Conservation (phyloP, 139 green algal genomes). For the Auxenochlorella pyrenoidosa region DNA sequence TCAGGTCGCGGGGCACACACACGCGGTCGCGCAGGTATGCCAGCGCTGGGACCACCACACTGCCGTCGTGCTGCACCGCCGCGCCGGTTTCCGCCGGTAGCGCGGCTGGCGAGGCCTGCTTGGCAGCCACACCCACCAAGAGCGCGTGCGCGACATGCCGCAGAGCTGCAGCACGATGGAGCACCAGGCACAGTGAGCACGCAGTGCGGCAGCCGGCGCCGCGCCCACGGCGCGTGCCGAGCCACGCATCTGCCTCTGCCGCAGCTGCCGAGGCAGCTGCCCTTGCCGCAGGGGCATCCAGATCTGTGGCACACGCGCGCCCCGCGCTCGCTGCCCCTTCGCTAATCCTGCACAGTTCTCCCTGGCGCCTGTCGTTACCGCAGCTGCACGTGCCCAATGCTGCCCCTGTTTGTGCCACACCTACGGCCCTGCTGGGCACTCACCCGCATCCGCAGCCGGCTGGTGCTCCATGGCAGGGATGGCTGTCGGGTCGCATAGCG, state of each 20-base stretch:
- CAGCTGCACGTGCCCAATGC: too few relatives aligned
- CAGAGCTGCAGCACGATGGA: conserved; percentile 57
- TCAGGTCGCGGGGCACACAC: conserved; percentile 88
- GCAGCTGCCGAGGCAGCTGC: too few relatives aligned
- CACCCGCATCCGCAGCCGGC: conserved; percentile 59
- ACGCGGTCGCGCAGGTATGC: conserved; percentile 88
- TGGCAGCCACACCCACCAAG: conserved; percentile 73
- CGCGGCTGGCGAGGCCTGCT: conserved; percentile 58
- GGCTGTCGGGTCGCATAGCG: conserved; percentile 82
- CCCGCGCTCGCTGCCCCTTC: too few relatives aligned
- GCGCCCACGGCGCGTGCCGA: too few relatives aligned
- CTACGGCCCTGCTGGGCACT: background rate
- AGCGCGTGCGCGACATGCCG: conserved; percentile 86
- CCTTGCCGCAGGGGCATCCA: too few relatives aligned
- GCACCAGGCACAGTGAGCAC: background rate
- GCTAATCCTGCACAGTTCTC: too few relatives aligned
- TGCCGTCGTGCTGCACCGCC: conserved; percentile 33
- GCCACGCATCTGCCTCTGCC: too few relatives aligned
- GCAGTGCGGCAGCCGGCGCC: background rate
- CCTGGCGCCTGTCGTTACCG: too few relatives aligned
- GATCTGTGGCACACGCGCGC: too few relatives aligned
- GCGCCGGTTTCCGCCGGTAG: conserved; percentile 45
- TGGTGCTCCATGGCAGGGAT: conserved; percentile 53
- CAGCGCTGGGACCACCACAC: conserved; percentile 37
- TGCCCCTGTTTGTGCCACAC: background rate